A percentile compares a stretch with the other conserved stretches of the same genome.
These are phyloP conservation scores for Kodamaea lidongshanica DNA, from an alignment of 805 yeast genomes.

Conservation along the genomic window DNA sequence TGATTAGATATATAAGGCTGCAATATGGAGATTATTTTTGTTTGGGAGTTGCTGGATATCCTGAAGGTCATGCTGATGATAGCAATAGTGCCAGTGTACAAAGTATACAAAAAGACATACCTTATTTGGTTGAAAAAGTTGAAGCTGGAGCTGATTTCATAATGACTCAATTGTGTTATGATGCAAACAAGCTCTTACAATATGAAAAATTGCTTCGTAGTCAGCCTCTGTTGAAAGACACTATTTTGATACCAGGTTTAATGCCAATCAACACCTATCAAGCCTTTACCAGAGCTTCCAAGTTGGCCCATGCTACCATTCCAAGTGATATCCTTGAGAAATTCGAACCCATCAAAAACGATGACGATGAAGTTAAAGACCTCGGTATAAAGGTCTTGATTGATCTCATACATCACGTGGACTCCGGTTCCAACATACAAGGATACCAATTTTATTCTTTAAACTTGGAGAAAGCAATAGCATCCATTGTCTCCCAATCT, in stretches of 20 bases:
- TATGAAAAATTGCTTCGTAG: conserved; percentile 53
- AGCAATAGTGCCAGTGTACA: conserved; percentile 46
- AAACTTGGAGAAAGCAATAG: conserved; percentile 87
- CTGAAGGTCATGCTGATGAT: conserved; percentile 95
- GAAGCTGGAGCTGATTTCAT: conserved; percentile 94
- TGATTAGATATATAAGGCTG: conserved; percentile 70
- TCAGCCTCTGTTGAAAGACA: conserved; percentile 33
- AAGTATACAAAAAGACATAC: conserved; percentile 62
- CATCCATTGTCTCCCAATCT: conserved; percentile 68
- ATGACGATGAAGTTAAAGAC: conserved; percentile 73
- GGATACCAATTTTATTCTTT: conserved; percentile 92
- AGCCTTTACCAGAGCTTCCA: conserved; percentile 82
- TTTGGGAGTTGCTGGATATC: conserved; percentile 95
- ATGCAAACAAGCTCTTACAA: conserved; percentile 64
- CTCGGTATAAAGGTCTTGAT: conserved; percentile 73
- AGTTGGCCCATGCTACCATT: conserved; percentile 77
- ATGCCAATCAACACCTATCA: conserved; percentile 87
- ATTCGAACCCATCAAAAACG: conserved; percentile 52
- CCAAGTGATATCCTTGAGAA: conserved; percentile 50
- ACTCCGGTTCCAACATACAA: conserved; percentile 48
- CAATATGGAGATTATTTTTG: conserved; percentile 78
- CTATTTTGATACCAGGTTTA: conserved; percentile 76
- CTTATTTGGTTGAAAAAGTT: conserved; percentile 75
- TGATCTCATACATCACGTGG: conserved; percentile 56
- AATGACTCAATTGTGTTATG: conserved; percentile 87